Base-by-base conservation (phyloP, 192 early-diverging fungal species). In the Glomus cerebriforme region DNA sequence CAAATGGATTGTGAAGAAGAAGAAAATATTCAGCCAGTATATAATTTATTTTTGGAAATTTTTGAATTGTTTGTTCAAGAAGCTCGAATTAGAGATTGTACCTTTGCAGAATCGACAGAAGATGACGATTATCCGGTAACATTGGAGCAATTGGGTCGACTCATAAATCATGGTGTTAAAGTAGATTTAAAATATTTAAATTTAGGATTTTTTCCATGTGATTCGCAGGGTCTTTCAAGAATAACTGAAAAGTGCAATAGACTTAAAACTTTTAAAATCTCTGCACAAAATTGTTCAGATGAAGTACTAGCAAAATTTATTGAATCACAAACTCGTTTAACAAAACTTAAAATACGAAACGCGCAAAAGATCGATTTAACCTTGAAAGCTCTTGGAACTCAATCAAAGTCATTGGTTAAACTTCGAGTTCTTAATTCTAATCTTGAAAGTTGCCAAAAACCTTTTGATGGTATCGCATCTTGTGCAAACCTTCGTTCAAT, bases 251-350 rank as follows among this genome's bases (percentile, higher is more conserved):
- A 58, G 4, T 66, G 60, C 1, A 69, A 29, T 2, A 15, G 47
- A 22, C 77, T 78, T n/a, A 39, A 60, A 39, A 78, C 77, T 26
- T 78, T 78, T 58, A 78, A 78, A 69, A 45, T 78, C 17, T 35
- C 29, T 17, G 66, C 66, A 22, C 19, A 35, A 22, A 26, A 2
- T 17, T 78, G 77, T 47, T 43, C 32, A 6, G 77, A 78, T 59
- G 8, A 59, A 17, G 65, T 47, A n/a, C 27, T 78, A 26, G 77
- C 66, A 49, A 59, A 39, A 1, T 68, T 78, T 35, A 58, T 78
- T 4, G 24, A 32, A 0, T 32, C 77, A 22, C 66, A 69, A 69
- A 35, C 13, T 32, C 13, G 9, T 58, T 34, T 78, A 26, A 58
- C 34, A 49, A 78, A 78, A 35, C 63, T 78, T 19, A 78, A 78